Conservation (phyloP, 2,329 filamentous ascomycete genomes). For the Didymellaceae sp. region DNA sequence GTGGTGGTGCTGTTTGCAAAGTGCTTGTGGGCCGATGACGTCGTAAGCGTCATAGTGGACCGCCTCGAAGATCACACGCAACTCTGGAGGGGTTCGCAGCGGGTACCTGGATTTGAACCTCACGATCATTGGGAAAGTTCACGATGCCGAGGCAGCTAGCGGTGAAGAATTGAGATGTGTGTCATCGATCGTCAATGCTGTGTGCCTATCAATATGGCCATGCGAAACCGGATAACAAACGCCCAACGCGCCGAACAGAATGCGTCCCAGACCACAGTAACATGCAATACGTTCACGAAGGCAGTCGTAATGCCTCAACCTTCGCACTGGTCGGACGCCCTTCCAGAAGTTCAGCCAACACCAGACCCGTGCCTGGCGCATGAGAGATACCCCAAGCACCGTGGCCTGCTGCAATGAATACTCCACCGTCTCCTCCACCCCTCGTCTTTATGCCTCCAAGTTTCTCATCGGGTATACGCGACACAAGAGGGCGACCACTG, state of each 20-base stretch:
- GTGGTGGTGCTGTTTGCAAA: constrained; percentile 11
- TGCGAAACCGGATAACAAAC: background rate
- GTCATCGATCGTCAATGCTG: constrained; percentile 4
- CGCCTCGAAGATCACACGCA: constrained; percentile 10
- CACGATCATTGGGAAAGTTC: constrained; percentile 1
- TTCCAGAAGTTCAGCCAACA: constrained; percentile 73
- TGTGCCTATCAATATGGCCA: background rate
- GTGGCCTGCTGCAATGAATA: constrained; percentile 75
- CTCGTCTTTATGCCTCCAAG: constrained; percentile 60
- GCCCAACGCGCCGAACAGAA: constrained; percentile 6
- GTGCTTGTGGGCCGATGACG: constrained; percentile 16
- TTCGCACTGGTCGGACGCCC: constrained; percentile 65
- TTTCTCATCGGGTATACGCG: constrained; percentile 61
- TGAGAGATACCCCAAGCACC: constrained; percentile 72
- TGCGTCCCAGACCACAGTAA: background rate
- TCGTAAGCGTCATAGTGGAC: constrained; percentile 17
- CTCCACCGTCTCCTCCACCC: constrained; percentile 61
- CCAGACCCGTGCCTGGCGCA: constrained; percentile 70
- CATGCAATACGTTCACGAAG: constrained; percentile 11
- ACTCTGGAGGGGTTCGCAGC: constrained; percentile 2
- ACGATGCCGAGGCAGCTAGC: background rate
- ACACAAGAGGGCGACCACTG: constrained; percentile 68
- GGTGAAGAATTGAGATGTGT: background rate
- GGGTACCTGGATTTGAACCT: constrained; percentile 11
- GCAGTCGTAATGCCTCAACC: constrained; percentile 58